A percentile compares a stretch with the other conserved stretches of the same genome.
Conservation (phyloP, 2,329 filamentous ascomycete species). For the Gyromitra esculenta region DNA sequence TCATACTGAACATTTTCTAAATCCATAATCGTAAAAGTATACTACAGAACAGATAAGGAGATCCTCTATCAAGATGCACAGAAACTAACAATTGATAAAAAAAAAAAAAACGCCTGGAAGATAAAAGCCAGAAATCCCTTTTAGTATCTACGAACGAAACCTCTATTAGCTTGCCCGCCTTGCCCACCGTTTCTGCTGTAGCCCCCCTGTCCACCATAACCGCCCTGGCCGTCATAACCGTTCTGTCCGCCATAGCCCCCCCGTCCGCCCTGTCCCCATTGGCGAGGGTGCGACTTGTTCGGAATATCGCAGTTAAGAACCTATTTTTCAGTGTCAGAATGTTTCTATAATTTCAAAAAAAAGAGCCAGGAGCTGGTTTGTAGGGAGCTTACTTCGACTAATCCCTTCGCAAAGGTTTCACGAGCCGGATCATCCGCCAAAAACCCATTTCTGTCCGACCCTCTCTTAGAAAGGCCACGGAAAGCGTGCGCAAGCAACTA, state of each 20-base stretch:
- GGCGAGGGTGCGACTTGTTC: slow-evolving; percentile 11
- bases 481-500: slow-evolving; percentile 54
- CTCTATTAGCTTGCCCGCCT: slow-evolving; percentile 10
- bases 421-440: slow-evolving; percentile 54
- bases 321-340: slow-evolving; percentile 21
- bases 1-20: slow-evolving; percentile 37
- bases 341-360: not conserved
- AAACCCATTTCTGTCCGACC: slow-evolving; percentile 40
- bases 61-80: slow-evolving; percentile 47
- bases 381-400: slow-evolving; percentile 51
- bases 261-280: slow-evolving; percentile 19
- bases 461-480: slow-evolving; percentile 47
- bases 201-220: no score
- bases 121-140: slow-evolving; percentile 35
- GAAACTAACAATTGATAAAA: slow-evolving; percentile 42
- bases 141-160: slow-evolving; percentile 29
- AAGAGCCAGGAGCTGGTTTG: not conserved
- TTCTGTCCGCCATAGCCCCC: no score
- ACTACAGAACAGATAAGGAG: slow-evolving; percentile 47
- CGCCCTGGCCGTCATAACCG: no score
- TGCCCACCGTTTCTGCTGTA: not conserved
- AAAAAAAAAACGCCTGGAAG: slow-evolving; percentile 41
- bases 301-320: slow-evolving; percentile 38
- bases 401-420: slow-evolving; percentile 53
- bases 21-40: slow-evolving; percentile 50